phyloP scores from a whole-genome alignment of 1,284 basidiomycete species.

The Naganishia sp. region DNA sequence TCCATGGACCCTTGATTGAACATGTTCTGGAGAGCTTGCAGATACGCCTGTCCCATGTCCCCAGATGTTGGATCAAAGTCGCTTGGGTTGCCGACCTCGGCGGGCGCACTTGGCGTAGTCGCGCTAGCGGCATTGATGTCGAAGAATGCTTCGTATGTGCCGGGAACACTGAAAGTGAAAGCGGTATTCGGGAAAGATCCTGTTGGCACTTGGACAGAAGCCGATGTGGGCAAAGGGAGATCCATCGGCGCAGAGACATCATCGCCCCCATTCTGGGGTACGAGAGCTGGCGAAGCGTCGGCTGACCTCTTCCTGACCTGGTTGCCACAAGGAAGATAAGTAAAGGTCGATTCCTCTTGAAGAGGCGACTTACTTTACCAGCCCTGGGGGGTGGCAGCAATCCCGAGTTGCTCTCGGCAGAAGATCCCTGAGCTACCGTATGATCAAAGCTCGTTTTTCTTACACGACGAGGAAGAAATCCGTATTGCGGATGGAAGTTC shows the following conservation, averaged over 20 bases:
- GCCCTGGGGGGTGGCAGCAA: slow-evolving; percentile 32
- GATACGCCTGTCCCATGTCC: slow-evolving; percentile 18
- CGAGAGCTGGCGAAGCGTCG: slow-evolving; percentile 9
- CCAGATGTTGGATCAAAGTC: slow-evolving; percentile 15
- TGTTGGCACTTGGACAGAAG: slow-evolving; percentile 32
- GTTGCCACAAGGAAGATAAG: neutral
- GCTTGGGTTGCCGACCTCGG: slow-evolving; percentile 17
- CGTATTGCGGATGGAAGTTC: slow-evolving; percentile 54
- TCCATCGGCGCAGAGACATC: neutral
- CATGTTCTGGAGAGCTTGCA: slow-evolving; percentile 24
- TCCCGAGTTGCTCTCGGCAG: slow-evolving; percentile 34
- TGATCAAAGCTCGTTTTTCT: slow-evolving; percentile 92
- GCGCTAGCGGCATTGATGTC: slow-evolving; percentile 54
- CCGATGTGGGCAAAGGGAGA: slow-evolving; percentile 30
- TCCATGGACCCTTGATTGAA: slow-evolving; percentile 14
- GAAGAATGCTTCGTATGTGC: slow-evolving; percentile 65
- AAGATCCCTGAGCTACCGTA: slow-evolving; percentile 59
- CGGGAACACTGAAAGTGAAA: slow-evolving; percentile 69
- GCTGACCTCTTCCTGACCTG: slow-evolving; percentile 21
- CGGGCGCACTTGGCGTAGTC: slow-evolving; percentile 37
- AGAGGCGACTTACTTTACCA: slow-evolving; percentile 25
- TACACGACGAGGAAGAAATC: slow-evolving; percentile 72
- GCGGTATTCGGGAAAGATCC: slow-evolving; percentile 65
- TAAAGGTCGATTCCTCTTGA: neutral
- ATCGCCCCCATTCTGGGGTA: neutral